Base-by-base conservation (phyloP, 306 rosid genomes). In the Leucaena leucocephala region DNA sequence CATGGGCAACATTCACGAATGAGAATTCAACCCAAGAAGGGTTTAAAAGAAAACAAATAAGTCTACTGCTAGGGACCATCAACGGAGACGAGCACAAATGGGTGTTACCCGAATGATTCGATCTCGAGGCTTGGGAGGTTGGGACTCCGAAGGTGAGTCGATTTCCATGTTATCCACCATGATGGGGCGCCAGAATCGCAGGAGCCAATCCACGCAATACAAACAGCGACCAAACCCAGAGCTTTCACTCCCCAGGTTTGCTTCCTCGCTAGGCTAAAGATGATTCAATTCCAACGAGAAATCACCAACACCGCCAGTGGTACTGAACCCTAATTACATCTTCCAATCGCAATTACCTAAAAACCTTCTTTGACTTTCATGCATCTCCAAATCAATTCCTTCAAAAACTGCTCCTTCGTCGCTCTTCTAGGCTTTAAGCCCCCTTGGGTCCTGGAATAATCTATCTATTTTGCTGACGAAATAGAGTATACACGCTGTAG, bases 81-180 rank as follows among this genome's bases (percentile, higher is more conserved):
- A 21, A 52, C 22, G 75, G 16, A 35, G 8, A 19, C 15, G 2
- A n/a, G 8, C 34, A n/a, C 2, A 17, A 63, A 72, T 3, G 11
- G 19, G n/a, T 75, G 8, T 74, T 83, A 94, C 98, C 97, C 65
- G 82, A 33, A 94, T 33, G 78, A 92, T 76, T 82, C 90, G 97
- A 91, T 92, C 97, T 64, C 89, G 91, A 16, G 88, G 81, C 62
- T 40, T 77, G 81, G 88, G 82, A 5, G 84, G 48, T 19, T 74
- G 73, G 6, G 87, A 82, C 33, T 86, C 88, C 8, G 88, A 42
- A 66, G 91, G 76, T 2, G 86, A 78, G 82, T 93, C 93, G 78
- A 89, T 81, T 44, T 93, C 96, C 98, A 93, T 92, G 54, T 82
- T 80, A 17, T 87, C 89, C 13, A 81, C 90, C 88, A 87, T 76